A percentile compares a stretch with the other conserved stretches of the same genome.
phyloP scores from a whole-genome alignment of 2,329 filamentous ascomycete genomes.

The Colletotrichum tropicicola region DNA sequence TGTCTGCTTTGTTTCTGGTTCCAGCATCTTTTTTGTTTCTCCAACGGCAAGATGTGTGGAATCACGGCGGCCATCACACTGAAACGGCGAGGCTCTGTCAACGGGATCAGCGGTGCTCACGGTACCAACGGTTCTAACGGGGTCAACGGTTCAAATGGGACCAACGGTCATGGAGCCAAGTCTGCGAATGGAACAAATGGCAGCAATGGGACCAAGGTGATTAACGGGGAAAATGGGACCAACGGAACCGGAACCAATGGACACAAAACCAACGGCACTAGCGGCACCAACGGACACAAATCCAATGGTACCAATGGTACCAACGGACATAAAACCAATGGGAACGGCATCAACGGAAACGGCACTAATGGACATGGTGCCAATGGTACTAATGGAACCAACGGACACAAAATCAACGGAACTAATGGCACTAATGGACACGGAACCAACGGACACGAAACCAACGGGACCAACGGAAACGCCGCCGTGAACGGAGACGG shows the following conservation, averaged over 20 bases:
- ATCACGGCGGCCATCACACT: constrained; percentile 22
- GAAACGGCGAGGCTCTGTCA: neutral
- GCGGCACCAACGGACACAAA: neutral
- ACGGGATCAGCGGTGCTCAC: too few relatives aligned
- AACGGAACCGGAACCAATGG: neutral
- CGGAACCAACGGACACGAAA: neutral
- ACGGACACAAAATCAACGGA: neutral
- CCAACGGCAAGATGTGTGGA: constrained; percentile 17
- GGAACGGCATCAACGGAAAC: neutral
- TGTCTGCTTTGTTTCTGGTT: neutral
- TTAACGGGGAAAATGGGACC: too few relatives aligned
- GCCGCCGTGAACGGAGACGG: neutral
- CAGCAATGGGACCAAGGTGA: too few relatives aligned
- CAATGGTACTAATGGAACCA: neutral
- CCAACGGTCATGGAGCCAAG: too few relatives aligned
- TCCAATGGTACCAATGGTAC: too few relatives aligned
- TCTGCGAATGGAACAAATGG: too few relatives aligned
- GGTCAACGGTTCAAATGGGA: neutral
- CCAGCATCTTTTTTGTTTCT: neutral
- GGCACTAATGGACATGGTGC: neutral
- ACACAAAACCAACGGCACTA: neutral
- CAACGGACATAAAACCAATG: neutral
- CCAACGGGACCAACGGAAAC: neutral
- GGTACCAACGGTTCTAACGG: neutral
- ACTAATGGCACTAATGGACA: neutral